Conservation (phyloP, 2,329 filamentous ascomycete species). For the Atkinsonella texensis region DNA sequence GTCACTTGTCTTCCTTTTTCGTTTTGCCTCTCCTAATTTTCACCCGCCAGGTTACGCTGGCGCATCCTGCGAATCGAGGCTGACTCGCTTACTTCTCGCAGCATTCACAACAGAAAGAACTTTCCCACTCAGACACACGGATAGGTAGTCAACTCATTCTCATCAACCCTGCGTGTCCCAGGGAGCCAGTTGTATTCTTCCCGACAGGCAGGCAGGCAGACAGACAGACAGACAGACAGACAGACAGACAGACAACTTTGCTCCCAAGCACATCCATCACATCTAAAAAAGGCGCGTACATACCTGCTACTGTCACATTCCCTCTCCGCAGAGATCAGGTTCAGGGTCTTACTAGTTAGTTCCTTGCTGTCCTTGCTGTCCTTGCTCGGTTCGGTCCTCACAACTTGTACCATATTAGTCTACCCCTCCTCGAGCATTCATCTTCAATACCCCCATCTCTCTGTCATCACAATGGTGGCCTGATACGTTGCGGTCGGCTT, state of each 20-base stretch:
- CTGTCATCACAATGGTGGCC: neutral
- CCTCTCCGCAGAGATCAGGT: neutral
- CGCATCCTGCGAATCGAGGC: neutral
- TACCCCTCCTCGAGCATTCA: neutral
- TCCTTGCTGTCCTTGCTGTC: neutral
- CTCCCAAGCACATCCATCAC: too few species aligned
- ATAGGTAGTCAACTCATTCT: neutral
- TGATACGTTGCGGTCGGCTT: neutral
- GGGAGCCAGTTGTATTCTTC: too few species aligned
- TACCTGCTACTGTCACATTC: neutral
- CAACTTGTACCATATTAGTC: too few species aligned
- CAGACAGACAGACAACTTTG: too few species aligned
- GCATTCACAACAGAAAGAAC: too few species aligned
- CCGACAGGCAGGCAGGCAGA: too few species aligned
- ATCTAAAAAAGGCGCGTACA: neutral
- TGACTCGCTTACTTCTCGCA: neutral
- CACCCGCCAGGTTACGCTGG: too few species aligned
- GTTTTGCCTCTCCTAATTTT: neutral
- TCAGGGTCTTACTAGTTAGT: neutral
- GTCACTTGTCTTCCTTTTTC: neutral
- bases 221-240: too few species aligned
- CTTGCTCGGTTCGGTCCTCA: neutral
- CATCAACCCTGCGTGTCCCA: too few species aligned
- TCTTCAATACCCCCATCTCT: neutral
- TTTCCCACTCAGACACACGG: too few species aligned